Base-by-base conservation (phyloP, 1,139 yeast species). In the Suhomyces bokatorum region DNA sequence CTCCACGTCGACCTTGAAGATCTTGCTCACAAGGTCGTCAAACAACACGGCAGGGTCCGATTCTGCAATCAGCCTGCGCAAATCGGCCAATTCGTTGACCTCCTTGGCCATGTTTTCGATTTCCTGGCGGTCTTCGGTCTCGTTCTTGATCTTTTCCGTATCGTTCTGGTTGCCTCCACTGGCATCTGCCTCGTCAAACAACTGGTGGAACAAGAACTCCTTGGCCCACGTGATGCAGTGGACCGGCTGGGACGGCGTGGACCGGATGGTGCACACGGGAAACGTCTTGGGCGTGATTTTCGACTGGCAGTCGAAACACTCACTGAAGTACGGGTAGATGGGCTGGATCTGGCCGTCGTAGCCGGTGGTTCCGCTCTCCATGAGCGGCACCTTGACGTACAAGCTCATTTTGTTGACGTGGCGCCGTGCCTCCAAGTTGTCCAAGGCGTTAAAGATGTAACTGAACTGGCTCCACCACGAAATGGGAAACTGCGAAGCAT, bases 201-300 rank as follows among this genome's bases (percentile, higher is more conserved):
- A 70, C 60, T 90, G 96, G 32, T 80, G 75, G 59, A 91, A 90
- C 43, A 95, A 67, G 60, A 88, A 95, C 56, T 87, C 89, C 59
- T 95, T 95, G 12, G 98, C 96, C 99, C 99, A 95, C 0, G 95
- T 96, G 34, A 95, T 85, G 62, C 97, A 89, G 60, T 95, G 99
- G 9, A 93, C 85, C 0, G 98, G 98, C 60, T 86, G 91, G 0
- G 97, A 88, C 0, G 99, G 99, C 0, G 99, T 93, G 9, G 97
- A 88, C 52, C 99, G 75, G 45, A 95, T 95, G 0, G 99, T 95
- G 62, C 99, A 95, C 2, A 95, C 97, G 0, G 99, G 97, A 63
- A 81, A 93, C 0, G 95, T 78, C 59, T 87, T 90, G 3, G 97
- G 97, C 0, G 95, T 83, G 31, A 83, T 95, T 58, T 91, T 89